These are phyloP conservation scores for Blepharisma undulans DNA, from an alignment of 169 alveolate genomes.

Conservation along the genomic window DNA sequence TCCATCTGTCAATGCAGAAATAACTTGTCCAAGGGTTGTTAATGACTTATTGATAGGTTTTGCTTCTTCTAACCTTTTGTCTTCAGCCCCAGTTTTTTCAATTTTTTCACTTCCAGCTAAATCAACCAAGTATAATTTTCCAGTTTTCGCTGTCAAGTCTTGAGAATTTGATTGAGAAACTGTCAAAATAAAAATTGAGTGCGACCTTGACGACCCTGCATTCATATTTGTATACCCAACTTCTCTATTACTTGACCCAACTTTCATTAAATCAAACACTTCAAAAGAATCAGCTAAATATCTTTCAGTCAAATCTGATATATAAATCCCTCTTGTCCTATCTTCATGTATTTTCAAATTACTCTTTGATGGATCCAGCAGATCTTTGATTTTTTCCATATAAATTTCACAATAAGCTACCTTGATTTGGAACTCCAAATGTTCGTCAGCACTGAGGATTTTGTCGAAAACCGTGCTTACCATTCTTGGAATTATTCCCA, in stretches of 20 bases:
- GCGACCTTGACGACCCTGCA: slow-evolving; percentile 76
- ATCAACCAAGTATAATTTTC: slow-evolving; percentile 83
- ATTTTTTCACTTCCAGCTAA: slow-evolving; percentile 83
- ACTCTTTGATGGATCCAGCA: slow-evolving; percentile 70
- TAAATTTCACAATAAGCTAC: slow-evolving; percentile 88
- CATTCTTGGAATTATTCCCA: slow-evolving; percentile 89
- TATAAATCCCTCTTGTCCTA: slow-evolving; percentile 83
- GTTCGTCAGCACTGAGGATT: slow-evolving; percentile 69
- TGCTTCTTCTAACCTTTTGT: slow-evolving; percentile 80
- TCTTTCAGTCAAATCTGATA: slow-evolving; percentile 84
- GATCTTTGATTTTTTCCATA: slow-evolving; percentile 88
- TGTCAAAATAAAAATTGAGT: slow-evolving; percentile 80
- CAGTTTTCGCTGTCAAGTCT: slow-evolving; percentile 77
- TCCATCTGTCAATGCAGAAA: slow-evolving; percentile 89
- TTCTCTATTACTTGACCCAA: slow-evolving; percentile 86
- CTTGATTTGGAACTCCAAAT: slow-evolving; percentile 83
- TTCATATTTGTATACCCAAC: slow-evolving; percentile 90
- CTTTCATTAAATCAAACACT: slow-evolving; percentile 82
- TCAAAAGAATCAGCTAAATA: slow-evolving; percentile 82
- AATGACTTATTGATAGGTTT: slow-evolving; percentile 81
- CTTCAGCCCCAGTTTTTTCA: slow-evolving; percentile 79
- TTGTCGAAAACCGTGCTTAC: slow-evolving; percentile 73
- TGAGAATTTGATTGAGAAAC: slow-evolving; percentile 71
- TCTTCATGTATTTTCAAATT: slow-evolving; percentile 82
- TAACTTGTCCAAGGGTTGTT: slow-evolving; percentile 49